These are phyloP conservation scores for Pyropia haitanensis DNA, from an alignment of 23 red algal genomes.

Conservation along the genomic window DNA sequence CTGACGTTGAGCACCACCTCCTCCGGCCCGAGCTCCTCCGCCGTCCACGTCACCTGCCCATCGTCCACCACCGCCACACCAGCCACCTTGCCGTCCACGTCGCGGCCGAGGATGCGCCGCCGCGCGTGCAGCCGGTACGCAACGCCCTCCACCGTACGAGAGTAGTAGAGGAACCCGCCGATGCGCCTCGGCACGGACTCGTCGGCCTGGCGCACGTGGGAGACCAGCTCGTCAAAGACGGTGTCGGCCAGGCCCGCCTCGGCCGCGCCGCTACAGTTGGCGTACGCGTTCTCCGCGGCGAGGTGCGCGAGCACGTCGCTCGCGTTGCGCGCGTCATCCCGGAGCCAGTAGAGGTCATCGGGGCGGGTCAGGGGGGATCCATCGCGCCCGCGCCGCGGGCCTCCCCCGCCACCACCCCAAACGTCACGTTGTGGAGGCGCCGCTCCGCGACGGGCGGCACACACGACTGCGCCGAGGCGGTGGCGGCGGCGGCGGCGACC, in stretches of 20 bases:
- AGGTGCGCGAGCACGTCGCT: conserved; percentile 49
- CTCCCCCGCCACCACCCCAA: too few relatives aligned
- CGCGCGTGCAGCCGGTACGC: conserved; percentile 35
- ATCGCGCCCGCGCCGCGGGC: conserved; percentile 16
- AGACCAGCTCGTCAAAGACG: conserved; percentile 50
- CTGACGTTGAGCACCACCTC: conserved; percentile 68
- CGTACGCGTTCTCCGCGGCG: conserved; percentile 62
- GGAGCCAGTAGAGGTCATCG: conserved; percentile 72
- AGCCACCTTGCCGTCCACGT: too few relatives aligned
- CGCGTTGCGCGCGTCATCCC: conserved; percentile 52
- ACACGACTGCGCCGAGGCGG: too few relatives aligned
- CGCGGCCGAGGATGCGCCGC: background rate
- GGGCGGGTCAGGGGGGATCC: conserved; percentile 22
- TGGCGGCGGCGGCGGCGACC: too few relatives aligned
- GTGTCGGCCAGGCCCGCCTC: conserved; percentile 5
- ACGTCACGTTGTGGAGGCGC: too few relatives aligned
- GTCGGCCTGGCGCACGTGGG: conserved; percentile 46
- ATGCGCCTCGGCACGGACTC: conserved; percentile 19
- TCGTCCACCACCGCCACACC: too few relatives aligned
- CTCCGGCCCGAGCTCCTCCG: conserved; percentile 16
- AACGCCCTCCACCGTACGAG: conserved; percentile 26
- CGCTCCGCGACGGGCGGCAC: too few relatives aligned
- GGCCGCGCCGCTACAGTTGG: conserved; percentile 28
- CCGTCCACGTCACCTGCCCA: background rate
- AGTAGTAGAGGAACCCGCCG: conserved; percentile 51